Evolutionary conservation across 495 filamentous ascomycete genomes (phyloP), one percentile per base, ranked within the genome.

Genomic region (Penicillium waksmanii): DNA sequence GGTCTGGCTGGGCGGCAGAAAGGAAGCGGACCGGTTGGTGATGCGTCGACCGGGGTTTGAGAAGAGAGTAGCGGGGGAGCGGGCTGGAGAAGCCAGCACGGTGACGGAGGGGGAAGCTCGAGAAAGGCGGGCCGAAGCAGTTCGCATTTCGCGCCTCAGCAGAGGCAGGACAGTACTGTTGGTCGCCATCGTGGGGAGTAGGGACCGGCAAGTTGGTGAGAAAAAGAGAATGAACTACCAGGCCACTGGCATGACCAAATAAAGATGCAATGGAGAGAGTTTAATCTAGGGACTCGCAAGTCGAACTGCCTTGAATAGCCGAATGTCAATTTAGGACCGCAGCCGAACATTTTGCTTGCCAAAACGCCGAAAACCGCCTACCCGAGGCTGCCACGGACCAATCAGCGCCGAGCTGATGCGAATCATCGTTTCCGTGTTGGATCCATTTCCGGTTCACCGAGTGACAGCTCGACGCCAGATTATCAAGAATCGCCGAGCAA

Each of bases 141-240:
- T 61, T 51, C 68, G 78, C 43, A 75, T 44, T 65, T 77, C 75
- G 51, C 74, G 75, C 71, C 75, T 78, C 72, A 80, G 50, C 54
- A 79, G 70, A 68, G 75, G 74, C 67, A 77, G 55, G 36, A 76
- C 69, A 51, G 73, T 70, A 56, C 69, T 61, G 70, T 71, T 79
- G 11, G 77, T 77, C 55, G 75, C 75, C 77, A 80, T 80, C 31
- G 62, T 49, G 63, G 27, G 25, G 44, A 50, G 27, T 49, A 38
- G 36, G 10, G 44, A 19, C 11, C n/a, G 36, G 17, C 49, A 12
- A 42, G 47, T 78, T 80, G 31, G 60, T 46, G 63, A 25, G 38
- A 47, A 36, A 27, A 17, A 15, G 46, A 27, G 15, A 36, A 19
- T 25, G 12, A 49, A 5, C 17, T 18, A 25, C 19, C 27, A 9